Evolutionary conservation across 805 yeast genomes (phyloP).

Genomic region (Saccharomycopsis vini): DNA sequence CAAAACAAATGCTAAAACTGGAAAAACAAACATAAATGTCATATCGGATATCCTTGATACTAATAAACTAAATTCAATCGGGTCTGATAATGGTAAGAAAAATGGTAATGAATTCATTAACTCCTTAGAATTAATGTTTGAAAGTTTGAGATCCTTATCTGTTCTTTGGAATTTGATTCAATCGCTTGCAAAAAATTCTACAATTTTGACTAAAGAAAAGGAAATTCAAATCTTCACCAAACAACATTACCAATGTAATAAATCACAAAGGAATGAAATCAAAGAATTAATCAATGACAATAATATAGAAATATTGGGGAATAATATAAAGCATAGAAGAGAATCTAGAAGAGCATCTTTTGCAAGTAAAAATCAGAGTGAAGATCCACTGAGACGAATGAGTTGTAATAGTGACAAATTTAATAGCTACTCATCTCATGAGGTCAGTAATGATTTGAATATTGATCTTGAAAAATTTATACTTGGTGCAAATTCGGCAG

Average conservation of each 20-base stretch:
- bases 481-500: no score
- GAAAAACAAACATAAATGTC: neutral
- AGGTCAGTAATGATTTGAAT: no score
- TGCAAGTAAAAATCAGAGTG: no score
- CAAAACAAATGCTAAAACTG: slow-evolving; percentile 1
- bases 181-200: slow-evolving; percentile 3
- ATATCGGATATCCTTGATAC: neutral
- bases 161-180: slow-evolving; percentile 13
- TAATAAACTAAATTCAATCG: no score
- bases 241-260: neutral
- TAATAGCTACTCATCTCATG: no score
- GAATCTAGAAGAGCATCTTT: neutral
- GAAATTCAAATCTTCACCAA: neutral
- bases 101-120: neutral
- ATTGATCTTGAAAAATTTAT: no score
- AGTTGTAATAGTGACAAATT: no score
- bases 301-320: slow-evolving; percentile 2
- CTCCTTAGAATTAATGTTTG: slow-evolving; percentile 3
- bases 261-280: neutral
- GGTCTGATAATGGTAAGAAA: neutral
- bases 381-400: no score
- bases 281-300: slow-evolving; percentile 9
- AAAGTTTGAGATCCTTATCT: slow-evolving; percentile 13
- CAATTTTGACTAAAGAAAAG: neutral
- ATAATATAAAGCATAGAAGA: neutral